phyloP scores from a whole-genome alignment of 2,329 filamentous ascomycete genomes.

The Aspergillus fumigatiaffinis region DNA sequence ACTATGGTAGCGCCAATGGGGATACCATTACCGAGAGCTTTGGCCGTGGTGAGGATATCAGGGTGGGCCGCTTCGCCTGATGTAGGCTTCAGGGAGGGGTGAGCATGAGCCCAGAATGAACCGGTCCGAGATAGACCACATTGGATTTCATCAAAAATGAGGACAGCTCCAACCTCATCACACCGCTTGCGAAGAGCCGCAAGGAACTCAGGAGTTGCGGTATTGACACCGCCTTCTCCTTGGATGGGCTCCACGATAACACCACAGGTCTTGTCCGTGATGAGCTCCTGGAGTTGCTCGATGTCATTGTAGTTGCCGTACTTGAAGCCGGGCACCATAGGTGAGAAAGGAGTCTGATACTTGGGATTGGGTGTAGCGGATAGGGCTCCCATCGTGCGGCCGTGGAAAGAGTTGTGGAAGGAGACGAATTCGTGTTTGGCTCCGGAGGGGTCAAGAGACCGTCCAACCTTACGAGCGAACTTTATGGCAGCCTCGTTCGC shows the following conservation, averaged over 20 bases:
- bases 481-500: slow-evolving; percentile 98
- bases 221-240: slow-evolving; percentile 89
- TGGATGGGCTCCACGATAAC: slow-evolving; percentile 97
- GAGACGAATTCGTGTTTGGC: slow-evolving; percentile 81
- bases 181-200: slow-evolving; percentile 78
- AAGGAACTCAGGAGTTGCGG: slow-evolving; percentile 79
- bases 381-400: slow-evolving; percentile 88
- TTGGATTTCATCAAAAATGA: slow-evolving; percentile 97
- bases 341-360: slow-evolving; percentile 90
- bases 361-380: slow-evolving; percentile 98
- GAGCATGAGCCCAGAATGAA: slow-evolving; percentile 80
- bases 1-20: slow-evolving; percentile 82
- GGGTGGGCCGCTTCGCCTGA: slow-evolving; percentile 69
- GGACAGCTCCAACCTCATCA: slow-evolving; percentile 77
- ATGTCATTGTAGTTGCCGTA: slow-evolving; percentile 86
- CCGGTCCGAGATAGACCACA: slow-evolving; percentile 88
- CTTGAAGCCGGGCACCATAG: slow-evolving; percentile 91
- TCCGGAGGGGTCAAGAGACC: slow-evolving; percentile 66
- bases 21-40: slow-evolving; percentile 94
- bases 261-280: slow-evolving; percentile 83
- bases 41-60: slow-evolving; percentile 89
- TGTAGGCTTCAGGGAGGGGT: slow-evolving; percentile 53
- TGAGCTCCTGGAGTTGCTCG: slow-evolving; percentile 63
- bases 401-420: slow-evolving; percentile 90
- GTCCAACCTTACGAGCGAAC: slow-evolving; percentile 88